Conservation (phyloP, 208 protist genomes). For the Crithidia sp. region DNA sequence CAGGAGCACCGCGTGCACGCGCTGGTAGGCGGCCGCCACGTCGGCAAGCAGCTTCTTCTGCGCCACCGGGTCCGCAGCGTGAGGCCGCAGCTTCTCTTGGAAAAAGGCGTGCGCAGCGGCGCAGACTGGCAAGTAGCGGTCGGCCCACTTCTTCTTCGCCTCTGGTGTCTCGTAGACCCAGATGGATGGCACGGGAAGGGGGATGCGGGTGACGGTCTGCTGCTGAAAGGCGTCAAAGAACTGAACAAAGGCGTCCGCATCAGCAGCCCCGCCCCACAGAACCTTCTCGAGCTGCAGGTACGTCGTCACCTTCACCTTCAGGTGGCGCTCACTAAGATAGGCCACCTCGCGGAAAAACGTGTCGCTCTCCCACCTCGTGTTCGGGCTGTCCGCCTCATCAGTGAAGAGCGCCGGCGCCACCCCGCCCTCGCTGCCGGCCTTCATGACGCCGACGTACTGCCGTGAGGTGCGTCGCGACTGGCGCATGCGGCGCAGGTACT, state of each 20-base stretch:
- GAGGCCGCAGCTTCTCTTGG: conserved; percentile 47
- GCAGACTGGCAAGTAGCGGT: conserved; percentile 68
- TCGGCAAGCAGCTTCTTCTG: conserved; percentile 45
- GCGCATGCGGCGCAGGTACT: conserved; percentile 56
- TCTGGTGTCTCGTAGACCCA: conserved; percentile 79
- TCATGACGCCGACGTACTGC: conserved; percentile 55
- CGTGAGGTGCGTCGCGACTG: conserved; percentile 58
- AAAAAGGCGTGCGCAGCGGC: conserved; percentile 68
- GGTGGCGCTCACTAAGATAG: conserved; percentile 71
- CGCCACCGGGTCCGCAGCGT: conserved; percentile 26
- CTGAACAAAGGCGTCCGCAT: conserved; percentile 57
- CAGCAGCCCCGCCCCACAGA: conserved; percentile 42
- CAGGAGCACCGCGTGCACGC: conserved; percentile 55
- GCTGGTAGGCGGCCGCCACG: conserved; percentile 49
- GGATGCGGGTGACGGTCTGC: conserved; percentile 71
- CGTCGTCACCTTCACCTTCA: conserved; percentile 78
- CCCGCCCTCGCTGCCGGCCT: conserved; percentile 10
- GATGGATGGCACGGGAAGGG: conserved; percentile 75
- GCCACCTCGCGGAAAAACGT: conserved; percentile 73
- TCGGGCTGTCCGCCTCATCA: conserved; percentile 85
- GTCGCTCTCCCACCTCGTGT: conserved; percentile 82
- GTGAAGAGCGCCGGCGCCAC: conserved; percentile 39
- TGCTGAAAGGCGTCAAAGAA: conserved; percentile 77
- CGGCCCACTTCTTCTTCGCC: conserved; percentile 71
- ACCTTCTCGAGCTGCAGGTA: conserved; percentile 75